Evolutionary conservation across 2,329 filamentous ascomycete species (phyloP).

Genomic region (Penicillium janthinellum): DNA sequence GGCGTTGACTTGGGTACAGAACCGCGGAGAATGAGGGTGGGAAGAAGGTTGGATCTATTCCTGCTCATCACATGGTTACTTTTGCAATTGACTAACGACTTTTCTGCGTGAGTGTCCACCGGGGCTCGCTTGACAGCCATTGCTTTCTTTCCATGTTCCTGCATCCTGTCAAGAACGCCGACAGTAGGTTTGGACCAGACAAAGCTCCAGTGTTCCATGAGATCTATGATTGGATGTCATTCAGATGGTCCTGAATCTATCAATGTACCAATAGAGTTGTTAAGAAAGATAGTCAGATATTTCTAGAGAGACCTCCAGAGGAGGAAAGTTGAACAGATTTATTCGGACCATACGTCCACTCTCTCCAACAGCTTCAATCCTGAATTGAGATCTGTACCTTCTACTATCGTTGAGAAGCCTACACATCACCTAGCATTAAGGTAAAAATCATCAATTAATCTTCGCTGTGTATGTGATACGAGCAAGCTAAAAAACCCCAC

Average conservation of each 20-base stretch:
- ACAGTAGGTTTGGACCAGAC: constrained; percentile 20
- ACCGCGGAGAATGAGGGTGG: constrained; percentile 22
- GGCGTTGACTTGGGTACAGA: constrained; percentile 54
- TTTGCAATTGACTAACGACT: background rate
- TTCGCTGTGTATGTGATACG: constrained; percentile 6
- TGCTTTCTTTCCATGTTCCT: constrained; percentile 34
- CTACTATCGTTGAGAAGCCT: background rate
- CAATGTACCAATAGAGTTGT: too few relatives aligned
- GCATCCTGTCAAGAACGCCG: constrained; percentile 28
- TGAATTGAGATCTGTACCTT: too few relatives aligned
- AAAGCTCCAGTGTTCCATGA: constrained; percentile 22
- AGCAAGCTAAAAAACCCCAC: background rate
- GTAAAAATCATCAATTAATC: background rate
- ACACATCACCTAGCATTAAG: background rate
- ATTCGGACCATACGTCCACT: background rate
- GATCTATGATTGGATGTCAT: background rate
- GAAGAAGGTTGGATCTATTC: constrained; percentile 11
- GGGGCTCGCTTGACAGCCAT: constrained; percentile 23
- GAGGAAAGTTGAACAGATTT: too few relatives aligned
- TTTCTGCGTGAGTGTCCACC: constrained; percentile 12
- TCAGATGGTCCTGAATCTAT: background rate
- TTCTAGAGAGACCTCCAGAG: too few relatives aligned
- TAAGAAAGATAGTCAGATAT: too few relatives aligned
- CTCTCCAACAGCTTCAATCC: too few relatives aligned
- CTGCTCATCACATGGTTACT: background rate